Evolutionary conservation across 768 basidiomycete genomes (phyloP), one percentile per base, ranked within the genome.

Genomic region (Vishniacozyma victoriae): DNA sequence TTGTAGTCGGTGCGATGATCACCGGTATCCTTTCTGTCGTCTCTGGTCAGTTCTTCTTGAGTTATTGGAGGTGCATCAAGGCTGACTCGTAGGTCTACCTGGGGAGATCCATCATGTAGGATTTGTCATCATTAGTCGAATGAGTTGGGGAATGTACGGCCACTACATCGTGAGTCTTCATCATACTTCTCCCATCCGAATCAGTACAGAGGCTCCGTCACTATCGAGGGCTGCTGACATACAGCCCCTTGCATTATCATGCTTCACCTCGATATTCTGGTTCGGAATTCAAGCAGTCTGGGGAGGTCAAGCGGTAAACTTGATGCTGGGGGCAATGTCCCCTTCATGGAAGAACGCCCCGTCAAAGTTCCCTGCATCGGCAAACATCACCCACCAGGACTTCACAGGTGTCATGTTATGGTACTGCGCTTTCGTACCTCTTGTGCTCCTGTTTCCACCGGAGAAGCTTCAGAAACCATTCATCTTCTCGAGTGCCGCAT

Each of bases 261-360:
- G 42, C 4, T 59, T 62, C 49, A 59, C 53, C 7, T 48, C 54
- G 12, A 46, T 50, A 19, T 62, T 46, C 36, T 59, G 51, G 47
- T 52, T 55, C 48, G 60, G 60, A 26, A 46, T 53, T 20, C 48
- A 53, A 31, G 41, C 50, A 13, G 57, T 57, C 43, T 57, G 53
- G 58, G 61, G 61, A 31, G 61, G 55, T 23, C 61, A 60, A 43
- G 54, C 61, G 18, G 55, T 63, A 16, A 39, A 37, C 1, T 22
- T 46, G 50, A 52, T 50, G 49, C 42, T 61, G 19, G 47, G 56
- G 13, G 59, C 57, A 3, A 46, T 60, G 59, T 57, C 51, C 4
- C 52, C 51, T 4, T 40, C 38, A 11, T 57, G 48, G 40, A 44
- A 45, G 20, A 39, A 60, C 26, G 39, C 44, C 37, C 23, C 47